Base-by-base conservation (phyloP, 2,329 filamentous ascomycete genomes). In the Zymoseptoria crescenta region DNA sequence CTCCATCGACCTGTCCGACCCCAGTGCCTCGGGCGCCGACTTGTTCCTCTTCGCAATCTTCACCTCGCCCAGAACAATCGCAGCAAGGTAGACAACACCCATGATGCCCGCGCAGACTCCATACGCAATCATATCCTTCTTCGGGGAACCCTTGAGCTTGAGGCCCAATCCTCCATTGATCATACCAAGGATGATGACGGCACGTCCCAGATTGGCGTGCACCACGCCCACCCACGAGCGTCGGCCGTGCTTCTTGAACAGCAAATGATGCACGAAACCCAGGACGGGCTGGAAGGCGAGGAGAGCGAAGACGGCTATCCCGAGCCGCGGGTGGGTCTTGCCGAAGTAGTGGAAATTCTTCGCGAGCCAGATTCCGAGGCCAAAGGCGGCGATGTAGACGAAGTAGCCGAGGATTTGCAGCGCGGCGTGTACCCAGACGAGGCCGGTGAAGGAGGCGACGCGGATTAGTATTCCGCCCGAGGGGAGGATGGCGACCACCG, bases 121-220 rank as follows among this genome's bases (percentile, higher is more conserved):
- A 63, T 82, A 83, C 1, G 75, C 79, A 60, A 81, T 78, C 19
- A 60, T 61, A 35, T 57, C 52, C 19, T 57, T 63, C 10, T 51
- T 29, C 62, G 67, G 55, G 70, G 73, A 52, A 16, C 76, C 74
- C 2, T 79, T 77, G 19, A 82, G 71, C 59, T 72, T 69, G 49
- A 83, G 75, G 0, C 82, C 82, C 1, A 83, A 69, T 0, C 81
- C 81, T 20, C 80, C 82, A 64, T 83, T 84, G 67, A 84, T 74
- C 52, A 83, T 79, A 2, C 79, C 82, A 0, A 83, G 70, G 0
- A 77, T 71, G 13, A 84, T 76, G 20, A 79, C 73, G 45, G 66
- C 60, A 13, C 70, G 65, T n/a, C 70, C 70, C 21, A 69, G 56
- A 35, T 63, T 63, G 53, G 70, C 54, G 59, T 72, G 70, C 6